A percentile compares a stretch with the other conserved stretches of the same genome.
phyloP scores from a whole-genome alignment of 352 stramenopile species.

The Globisporangium megalacanthum region DNA sequence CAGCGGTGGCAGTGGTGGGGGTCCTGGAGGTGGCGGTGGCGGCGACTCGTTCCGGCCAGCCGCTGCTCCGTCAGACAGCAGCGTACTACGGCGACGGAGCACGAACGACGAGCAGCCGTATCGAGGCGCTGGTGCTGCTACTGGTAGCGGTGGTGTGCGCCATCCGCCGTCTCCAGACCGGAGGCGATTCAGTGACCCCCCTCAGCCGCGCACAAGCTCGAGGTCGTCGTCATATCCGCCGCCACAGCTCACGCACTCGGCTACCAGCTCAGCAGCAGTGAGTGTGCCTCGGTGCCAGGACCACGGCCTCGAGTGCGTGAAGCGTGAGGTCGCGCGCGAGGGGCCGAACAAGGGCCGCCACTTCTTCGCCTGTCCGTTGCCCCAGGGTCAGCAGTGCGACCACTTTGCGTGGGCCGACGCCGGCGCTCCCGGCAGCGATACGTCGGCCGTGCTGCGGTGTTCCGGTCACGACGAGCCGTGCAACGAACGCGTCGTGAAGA shows the following conservation, averaged over 20 bases:
- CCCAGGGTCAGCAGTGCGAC: conserved; percentile 83
- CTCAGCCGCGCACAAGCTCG: neutral
- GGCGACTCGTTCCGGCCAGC: neutral
- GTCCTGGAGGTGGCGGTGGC: neutral
- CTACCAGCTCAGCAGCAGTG: neutral
- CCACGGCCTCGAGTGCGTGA: conserved; percentile 40
- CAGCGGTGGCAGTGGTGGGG: neutral
- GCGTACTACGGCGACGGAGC: neutral
- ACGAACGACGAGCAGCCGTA: conserved; percentile 3
- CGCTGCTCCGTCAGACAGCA: neutral
- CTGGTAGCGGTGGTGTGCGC: no score
- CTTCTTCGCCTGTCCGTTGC: conserved; percentile 89
- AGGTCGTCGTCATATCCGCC: no score
- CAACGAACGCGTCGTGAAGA: conserved; percentile 52
- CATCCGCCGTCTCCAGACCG: neutral
- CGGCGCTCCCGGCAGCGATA: neutral
- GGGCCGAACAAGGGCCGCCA: conserved; percentile 88
- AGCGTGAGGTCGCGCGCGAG: conserved; percentile 54
- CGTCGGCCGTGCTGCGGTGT: conserved; percentile 24
- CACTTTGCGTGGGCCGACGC: conserved; percentile 88
- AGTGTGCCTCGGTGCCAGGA: conserved; percentile 33
- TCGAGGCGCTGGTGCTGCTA: neutral
- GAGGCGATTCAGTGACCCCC: neutral
- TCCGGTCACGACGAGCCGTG: conserved; percentile 58
- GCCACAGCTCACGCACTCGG: no score